phyloP scores from a whole-genome alignment of 2,329 filamentous ascomycete species.

The Hymenoscyphus fraxineus region DNA sequence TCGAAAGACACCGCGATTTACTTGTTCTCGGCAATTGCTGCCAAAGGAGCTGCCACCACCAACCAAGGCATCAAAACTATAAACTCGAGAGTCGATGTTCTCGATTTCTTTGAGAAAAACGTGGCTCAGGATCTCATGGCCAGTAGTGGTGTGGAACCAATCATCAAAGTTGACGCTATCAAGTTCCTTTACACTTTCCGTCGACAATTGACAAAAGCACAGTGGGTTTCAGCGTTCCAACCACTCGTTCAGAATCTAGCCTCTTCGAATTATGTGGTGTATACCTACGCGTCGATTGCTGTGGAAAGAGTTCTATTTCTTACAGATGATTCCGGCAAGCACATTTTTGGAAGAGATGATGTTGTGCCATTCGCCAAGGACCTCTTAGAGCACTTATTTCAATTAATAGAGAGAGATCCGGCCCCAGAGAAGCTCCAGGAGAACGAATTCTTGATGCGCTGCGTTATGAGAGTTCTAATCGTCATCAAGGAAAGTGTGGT shows the following conservation, averaged over 20 bases:
- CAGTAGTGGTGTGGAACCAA: conserved; percentile 67
- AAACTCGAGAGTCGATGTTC: conserved; percentile 81
- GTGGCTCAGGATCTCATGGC: conserved; percentile 83
- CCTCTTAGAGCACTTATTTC: conserved; percentile 84
- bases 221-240: conserved; percentile 87
- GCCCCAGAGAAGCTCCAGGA: conserved; percentile 93
- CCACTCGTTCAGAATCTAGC: conserved; percentile 87
- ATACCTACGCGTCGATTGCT: conserved; percentile 94
- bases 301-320: conserved; percentile 91
- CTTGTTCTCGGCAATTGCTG: conserved; percentile 88
- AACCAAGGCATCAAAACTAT: conserved; percentile 87
- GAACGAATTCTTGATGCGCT: conserved; percentile 98
- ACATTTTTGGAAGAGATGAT: conserved; percentile 74
- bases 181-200: conserved; percentile 98
- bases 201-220: conserved; percentile 84
- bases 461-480: conserved; percentile 94
- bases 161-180: conserved; percentile 95
- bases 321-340: conserved; percentile 67
- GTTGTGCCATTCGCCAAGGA: conserved; percentile 82
- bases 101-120: conserved; percentile 92
- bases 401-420: conserved; percentile 78
- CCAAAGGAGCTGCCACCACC: conserved; percentile 82
- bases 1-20: conserved; percentile 98
- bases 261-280: conserved; percentile 90
- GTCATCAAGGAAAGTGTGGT: conserved; percentile 82